Percentiles rank a stretch among this genome's conserved stretches.
phyloP scores from a whole-genome alignment of 257 asterid genomes.

The Penstemon newberryi region DNA sequence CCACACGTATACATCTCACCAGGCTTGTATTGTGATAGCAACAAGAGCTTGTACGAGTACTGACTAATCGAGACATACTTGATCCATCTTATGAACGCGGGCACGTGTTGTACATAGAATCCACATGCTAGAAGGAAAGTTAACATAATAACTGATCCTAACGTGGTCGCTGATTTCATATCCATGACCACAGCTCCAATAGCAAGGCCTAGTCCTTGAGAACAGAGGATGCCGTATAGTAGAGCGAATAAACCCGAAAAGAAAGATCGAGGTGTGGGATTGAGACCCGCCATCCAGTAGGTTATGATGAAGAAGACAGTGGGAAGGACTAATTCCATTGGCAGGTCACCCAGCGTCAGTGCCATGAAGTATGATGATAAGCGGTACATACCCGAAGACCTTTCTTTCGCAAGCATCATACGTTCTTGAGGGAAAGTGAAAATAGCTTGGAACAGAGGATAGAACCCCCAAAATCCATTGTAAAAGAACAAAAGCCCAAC shows the following conservation, averaged over 20 bases:
- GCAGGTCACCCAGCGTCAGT: constrained; percentile 47
- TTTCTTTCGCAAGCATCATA: constrained; percentile 53
- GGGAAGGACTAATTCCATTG: constrained; percentile 36
- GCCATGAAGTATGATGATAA: constrained; percentile 60
- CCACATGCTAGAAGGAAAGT: constrained; percentile 47
- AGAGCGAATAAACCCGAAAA: constrained; percentile 3
- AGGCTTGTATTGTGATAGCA: neutral
- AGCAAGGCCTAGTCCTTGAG: constrained; percentile 59
- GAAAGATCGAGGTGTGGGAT: no score
- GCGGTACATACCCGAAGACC: constrained; percentile 56
- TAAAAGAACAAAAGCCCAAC: constrained; percentile 44
- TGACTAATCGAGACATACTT: constrained; percentile 45
- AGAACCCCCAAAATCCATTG: constrained; percentile 52
- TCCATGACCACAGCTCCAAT: constrained; percentile 52
- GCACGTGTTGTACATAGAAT: constrained; percentile 43
- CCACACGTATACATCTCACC: constrained; percentile 23
- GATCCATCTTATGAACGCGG: constrained; percentile 45
- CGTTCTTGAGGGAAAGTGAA: constrained; percentile 53
- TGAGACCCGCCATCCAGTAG: no score
- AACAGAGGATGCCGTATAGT: constrained; percentile 36
- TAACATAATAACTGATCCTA: constrained; percentile 44
- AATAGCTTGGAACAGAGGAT: constrained; percentile 51
- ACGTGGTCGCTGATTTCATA: constrained; percentile 37
- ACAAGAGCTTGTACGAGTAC: constrained; percentile 42
- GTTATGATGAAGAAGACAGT: no score